Evolutionary conservation across 345 rosid species (phyloP), one percentile per base, ranked within the genome.

Genomic region (Euphorbia pulcherrima): DNA sequence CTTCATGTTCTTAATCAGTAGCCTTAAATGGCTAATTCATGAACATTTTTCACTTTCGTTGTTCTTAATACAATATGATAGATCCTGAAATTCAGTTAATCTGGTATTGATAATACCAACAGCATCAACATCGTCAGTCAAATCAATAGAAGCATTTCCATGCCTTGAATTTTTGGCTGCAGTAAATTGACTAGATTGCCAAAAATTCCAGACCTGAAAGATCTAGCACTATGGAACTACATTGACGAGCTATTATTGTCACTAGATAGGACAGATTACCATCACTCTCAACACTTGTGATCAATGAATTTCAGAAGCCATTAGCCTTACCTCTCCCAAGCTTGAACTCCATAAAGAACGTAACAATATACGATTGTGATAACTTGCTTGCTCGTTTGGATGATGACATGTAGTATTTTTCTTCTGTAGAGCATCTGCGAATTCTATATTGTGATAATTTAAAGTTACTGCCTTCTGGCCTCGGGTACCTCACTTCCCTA

Each of bases 131-230:
- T 51, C 60, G 13, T 55, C 60, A 24, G 16, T 0, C 30, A 55
- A 58, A 68, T 10, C 11, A 12, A 47, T 21, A 46, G 44, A 65
- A 65, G 74, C 62, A 37, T 75, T 75, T 30, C 74, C 71, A 27
- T 18, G 68, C 68, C 78, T 75, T 21, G 70, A 69, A 64, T 51
- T 41, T 59, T 67, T 75, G 30, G 78, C 30, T 75, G 78, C 60
- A 12, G 13, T 26, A 69, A 26, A 20, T 60, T 75, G 58, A 52
- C n/a, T 8, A 30, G n/a, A 18, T 64, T 75, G 56, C 78, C 74
- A 24, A 40, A 28, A 11, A 6, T 70, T 59, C 74, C 58, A 41
- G 60, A 65, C 61, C 74, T 75, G 52, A 65, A 50, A 65, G 70
- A 62, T 65, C 53, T 65, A 44, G 78, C 74, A 23, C 59, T 70